phyloP scores from a whole-genome alignment of 306 rosid species.

The Herpetospermum pedunculosum region DNA sequence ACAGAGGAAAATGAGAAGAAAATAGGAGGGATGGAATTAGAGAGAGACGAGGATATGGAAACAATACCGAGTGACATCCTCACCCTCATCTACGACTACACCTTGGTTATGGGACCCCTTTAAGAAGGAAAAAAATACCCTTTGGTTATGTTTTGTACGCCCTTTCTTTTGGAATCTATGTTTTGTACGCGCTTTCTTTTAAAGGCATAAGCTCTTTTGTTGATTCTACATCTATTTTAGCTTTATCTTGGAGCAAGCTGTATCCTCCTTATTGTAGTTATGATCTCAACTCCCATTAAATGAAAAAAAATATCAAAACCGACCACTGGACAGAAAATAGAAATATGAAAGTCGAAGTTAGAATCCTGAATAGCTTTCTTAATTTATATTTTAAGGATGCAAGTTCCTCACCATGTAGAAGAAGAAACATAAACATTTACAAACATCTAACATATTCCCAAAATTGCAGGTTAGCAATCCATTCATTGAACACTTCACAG shows the following conservation, averaged over 20 bases:
- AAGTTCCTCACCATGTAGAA: neutral
- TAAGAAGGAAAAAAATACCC: too few species aligned
- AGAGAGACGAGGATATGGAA: neutral
- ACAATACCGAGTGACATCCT: neutral
- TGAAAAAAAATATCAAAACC: neutral
- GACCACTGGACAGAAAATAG: neutral
- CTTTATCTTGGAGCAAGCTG: too few species aligned
- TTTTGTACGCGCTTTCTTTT: too few species aligned
- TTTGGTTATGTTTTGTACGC: too few species aligned
- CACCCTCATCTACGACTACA: too few species aligned
- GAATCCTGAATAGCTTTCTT: neutral
- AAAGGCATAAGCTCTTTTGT: too few species aligned
- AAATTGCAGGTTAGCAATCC: constrained; percentile 40
- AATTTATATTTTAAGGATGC: neutral
- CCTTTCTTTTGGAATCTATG: too few species aligned
- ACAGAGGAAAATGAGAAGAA: neutral
- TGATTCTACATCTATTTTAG: too few species aligned
- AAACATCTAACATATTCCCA: neutral
- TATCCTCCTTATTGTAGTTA: too few species aligned
- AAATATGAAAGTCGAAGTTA: neutral
- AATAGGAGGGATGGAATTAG: neutral
- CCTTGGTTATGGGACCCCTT: too few species aligned
- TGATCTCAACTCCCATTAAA: neutral
- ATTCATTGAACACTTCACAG: constrained; percentile 14
- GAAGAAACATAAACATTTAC: neutral